phyloP scores from a whole-genome alignment of 202 grass and related monocot species.

The Setaria italica region DNA sequence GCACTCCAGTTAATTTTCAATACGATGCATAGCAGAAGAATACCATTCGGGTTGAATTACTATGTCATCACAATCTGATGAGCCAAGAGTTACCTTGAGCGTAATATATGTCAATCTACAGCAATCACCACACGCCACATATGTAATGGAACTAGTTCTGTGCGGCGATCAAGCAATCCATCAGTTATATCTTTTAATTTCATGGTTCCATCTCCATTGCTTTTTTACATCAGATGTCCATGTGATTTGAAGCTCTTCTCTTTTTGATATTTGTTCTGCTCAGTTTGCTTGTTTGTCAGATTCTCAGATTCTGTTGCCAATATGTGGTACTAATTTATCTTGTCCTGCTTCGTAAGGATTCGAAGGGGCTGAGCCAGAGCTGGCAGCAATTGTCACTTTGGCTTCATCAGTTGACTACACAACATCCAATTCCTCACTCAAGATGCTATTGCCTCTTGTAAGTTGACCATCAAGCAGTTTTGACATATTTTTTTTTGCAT shows the following conservation, averaged over 20 bases:
- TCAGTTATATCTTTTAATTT: conserved; percentile 25
- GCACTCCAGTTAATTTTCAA: conserved; percentile 1
- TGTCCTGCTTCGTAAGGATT: conserved; percentile 63
- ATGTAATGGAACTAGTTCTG: conserved; percentile 26
- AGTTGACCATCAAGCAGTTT: conserved; percentile 29
- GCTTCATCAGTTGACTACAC: conserved; percentile 97
- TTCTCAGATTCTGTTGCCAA: conserved; percentile 8
- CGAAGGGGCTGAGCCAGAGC: conserved; percentile 59
- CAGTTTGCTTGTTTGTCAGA: neutral
- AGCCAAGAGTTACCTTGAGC: neutral
- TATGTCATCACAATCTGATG: neutral
- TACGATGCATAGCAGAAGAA: neutral
- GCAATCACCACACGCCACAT: neutral
- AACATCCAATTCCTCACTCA: conserved; percentile 93
- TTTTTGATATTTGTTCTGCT: conserved; percentile 33
- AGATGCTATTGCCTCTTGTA: conserved; percentile 93
- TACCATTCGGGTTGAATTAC: neutral
- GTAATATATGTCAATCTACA: neutral
- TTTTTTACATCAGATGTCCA: conserved; percentile 7
- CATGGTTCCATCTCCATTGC: neutral
- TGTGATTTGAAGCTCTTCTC: conserved; percentile 33
- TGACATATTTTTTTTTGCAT: neutral
- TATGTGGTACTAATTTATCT: conserved; percentile 44
- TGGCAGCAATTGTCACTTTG: conserved; percentile 85
- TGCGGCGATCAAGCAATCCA: neutral